Conservation (phyloP, 805 yeast genomes). For the Candida arabinofermentans region DNA sequence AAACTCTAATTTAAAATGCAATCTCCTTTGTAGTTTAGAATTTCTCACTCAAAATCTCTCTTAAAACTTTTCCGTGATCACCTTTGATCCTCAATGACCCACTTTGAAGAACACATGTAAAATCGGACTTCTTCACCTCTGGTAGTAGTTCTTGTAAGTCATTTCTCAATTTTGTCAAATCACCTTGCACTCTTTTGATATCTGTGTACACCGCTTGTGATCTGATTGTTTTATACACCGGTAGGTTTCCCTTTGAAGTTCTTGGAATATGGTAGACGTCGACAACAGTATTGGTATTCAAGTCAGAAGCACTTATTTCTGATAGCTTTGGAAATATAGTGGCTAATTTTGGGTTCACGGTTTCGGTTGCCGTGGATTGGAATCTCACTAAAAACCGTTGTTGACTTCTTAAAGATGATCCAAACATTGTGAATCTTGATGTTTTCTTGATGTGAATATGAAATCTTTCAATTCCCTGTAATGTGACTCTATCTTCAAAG, state of each 20-base stretch:
- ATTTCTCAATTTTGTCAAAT: conserved; percentile 56
- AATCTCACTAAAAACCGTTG: conserved; percentile 9
- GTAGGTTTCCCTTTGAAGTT: conserved; percentile 64
- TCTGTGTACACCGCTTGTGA: conserved; percentile 66
- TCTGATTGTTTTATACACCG: conserved; percentile 72
- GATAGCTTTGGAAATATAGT: conserved; percentile 25
- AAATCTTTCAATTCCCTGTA: too few species aligned
- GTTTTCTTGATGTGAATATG: too few species aligned
- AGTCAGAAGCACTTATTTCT: conserved; percentile 20
- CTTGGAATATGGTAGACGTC: conserved; percentile 42
- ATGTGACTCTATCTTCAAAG: too few species aligned
- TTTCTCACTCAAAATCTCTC: conserved; percentile 28
- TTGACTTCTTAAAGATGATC: conserved; percentile 1
- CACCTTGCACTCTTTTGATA: conserved; percentile 67
- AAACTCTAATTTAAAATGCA: background rate
- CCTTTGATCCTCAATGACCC: conserved; percentile 53
- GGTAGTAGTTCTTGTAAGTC: conserved; percentile 57
- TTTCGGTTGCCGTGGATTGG: conserved; percentile 13
- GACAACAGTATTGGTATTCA: conserved; percentile 32
- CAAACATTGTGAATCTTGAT: conserved; percentile 3
- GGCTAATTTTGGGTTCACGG: conserved; percentile 11
- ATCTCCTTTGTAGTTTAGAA: conserved; percentile 18
- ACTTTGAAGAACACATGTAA: conserved; percentile 47
- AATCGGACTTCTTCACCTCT: conserved; percentile 38
- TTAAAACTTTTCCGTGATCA: conserved; percentile 35